Evolutionary conservation across 352 stramenopile species (phyloP), one percentile per base, ranked within the genome.

Genomic region (Phytophthora aleatoria): DNA sequence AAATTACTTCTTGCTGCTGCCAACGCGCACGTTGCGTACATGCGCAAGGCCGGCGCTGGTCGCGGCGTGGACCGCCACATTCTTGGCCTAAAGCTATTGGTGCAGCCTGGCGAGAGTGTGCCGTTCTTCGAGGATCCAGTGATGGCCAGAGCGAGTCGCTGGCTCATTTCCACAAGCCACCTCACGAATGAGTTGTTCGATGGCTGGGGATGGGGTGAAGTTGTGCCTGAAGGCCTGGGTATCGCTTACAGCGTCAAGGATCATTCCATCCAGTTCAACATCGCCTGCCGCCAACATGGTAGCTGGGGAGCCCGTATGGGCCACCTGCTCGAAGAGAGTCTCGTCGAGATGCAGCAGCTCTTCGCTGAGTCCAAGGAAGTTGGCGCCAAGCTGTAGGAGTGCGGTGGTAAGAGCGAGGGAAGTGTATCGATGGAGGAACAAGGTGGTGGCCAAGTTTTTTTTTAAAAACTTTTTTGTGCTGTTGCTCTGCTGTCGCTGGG

Each of bases 31-130:
- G 81, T 89, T 20, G 62, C 75, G 50, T 90, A 91, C 65, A 91
- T 90, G 81, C 79, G 80, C 53, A 72, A 73, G 24, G 94, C 91
- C 42, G 77, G 69, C 1, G 73, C 82, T 54, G 83, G 94, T 51
- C 57, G 84, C 56, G 95, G 96, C 31, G 90, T 99, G 35, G 96
- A 99, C 69, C 83, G 95, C 15, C 95, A 98, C 69, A 83, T 99
- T 48, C 83, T 99, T 54, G 95, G 90, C 16, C 70, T 99, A 45
- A 85, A 84, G 26, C 52, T 89, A 64, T 61, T 90, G 20, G 62
- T 91, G 16, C 51, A 79, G 36, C 65, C 74, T 5, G 66, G 57
- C 7, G 79, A 94, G 72, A 57, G 62, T 6, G 76, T 86, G 39
- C 72, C 81, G 2, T 91, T 94, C 48, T 89, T 94, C 24, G 83